phyloP scores from a whole-genome alignment of 2,329 filamentous ascomycete genomes.

The Celoporthe dispersa region DNA sequence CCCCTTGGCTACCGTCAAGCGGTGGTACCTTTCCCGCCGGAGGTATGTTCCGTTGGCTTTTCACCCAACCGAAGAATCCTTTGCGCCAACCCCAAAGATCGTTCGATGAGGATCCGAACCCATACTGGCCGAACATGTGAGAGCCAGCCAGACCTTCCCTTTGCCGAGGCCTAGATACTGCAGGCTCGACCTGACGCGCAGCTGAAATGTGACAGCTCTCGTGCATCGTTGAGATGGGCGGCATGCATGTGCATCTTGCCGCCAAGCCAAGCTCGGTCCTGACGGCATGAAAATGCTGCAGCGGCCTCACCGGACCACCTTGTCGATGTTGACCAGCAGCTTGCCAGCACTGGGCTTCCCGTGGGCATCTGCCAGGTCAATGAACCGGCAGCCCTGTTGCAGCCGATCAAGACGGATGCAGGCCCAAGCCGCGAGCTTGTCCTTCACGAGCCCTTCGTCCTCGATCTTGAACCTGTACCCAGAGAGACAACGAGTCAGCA shows the following conservation, averaged over 20 bases:
- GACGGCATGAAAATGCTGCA: background rate
- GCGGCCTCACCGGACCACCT: slow-evolving; percentile 44
- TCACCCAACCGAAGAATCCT: background rate
- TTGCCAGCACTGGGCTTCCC: slow-evolving; percentile 51
- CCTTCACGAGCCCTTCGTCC: slow-evolving; percentile 48
- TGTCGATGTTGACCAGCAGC: slow-evolving; percentile 58
- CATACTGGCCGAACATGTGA: background rate
- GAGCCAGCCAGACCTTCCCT: background rate
- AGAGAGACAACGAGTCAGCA: background rate
- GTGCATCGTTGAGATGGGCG: background rate
- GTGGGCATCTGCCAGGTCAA: slow-evolving; percentile 52
- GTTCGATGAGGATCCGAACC: slow-evolving; percentile 7
- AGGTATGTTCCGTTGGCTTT: background rate
- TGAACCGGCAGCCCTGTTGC: slow-evolving; percentile 58
- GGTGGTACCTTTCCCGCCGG: background rate
- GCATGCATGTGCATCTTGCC: background rate
- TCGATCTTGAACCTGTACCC: slow-evolving; percentile 57
- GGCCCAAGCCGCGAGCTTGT: slow-evolving; percentile 56
- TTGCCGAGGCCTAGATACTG: background rate
- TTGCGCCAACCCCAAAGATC: background rate
- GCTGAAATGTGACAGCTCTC: slow-evolving; percentile 11
- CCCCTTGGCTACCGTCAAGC: background rate
- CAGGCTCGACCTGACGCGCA: background rate
- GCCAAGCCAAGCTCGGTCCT: too few relatives aligned
- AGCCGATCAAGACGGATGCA: slow-evolving; percentile 65